phyloP scores from a whole-genome alignment of 805 yeast species.

The Candida dendrica region DNA sequence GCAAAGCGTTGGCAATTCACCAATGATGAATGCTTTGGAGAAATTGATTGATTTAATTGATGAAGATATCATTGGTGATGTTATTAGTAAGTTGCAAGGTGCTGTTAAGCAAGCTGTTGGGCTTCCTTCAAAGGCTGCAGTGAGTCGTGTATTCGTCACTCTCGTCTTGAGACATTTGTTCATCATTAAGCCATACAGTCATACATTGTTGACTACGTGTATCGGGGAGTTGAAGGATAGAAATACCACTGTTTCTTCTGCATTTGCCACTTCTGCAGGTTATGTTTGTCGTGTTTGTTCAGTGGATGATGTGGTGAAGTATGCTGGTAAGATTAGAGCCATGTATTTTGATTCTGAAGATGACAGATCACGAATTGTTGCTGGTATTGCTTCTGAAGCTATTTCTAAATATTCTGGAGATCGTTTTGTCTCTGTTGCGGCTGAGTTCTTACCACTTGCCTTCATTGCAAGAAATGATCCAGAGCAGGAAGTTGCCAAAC shows the following conservation, averaged over 20 bases:
- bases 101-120: conserved; percentile 74
- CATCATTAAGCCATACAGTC: conserved; percentile 44
- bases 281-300: conserved; percentile 62
- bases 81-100: conserved; percentile 40
- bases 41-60: conserved; percentile 53
- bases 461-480: conserved; percentile 72
- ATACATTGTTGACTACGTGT: conserved; percentile 52
- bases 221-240: conserved; percentile 55
- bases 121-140: conserved; percentile 84
- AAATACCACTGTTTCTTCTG: conserved; percentile 63
- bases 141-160: conserved; percentile 63
- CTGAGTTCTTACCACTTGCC: conserved; percentile 68
- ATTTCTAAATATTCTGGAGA: conserved; percentile 65
- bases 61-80: conserved; percentile 28
- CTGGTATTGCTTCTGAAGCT: conserved; percentile 58
- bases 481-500: conserved; percentile 33
- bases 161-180: conserved; percentile 51
- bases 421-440: conserved; percentile 51
- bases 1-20: conserved; percentile 70
- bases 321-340: conserved; percentile 41
- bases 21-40: conserved; percentile 84
- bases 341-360: conserved; percentile 55
- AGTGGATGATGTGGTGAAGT: conserved; percentile 42
- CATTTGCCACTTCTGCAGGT: conserved; percentile 79
- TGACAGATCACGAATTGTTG: conserved; percentile 39